Evolutionary conservation across 2,329 filamentous ascomycete species (phyloP), one percentile per base, ranked within the genome.

Genomic region (Alternaria ethzedia): DNA sequence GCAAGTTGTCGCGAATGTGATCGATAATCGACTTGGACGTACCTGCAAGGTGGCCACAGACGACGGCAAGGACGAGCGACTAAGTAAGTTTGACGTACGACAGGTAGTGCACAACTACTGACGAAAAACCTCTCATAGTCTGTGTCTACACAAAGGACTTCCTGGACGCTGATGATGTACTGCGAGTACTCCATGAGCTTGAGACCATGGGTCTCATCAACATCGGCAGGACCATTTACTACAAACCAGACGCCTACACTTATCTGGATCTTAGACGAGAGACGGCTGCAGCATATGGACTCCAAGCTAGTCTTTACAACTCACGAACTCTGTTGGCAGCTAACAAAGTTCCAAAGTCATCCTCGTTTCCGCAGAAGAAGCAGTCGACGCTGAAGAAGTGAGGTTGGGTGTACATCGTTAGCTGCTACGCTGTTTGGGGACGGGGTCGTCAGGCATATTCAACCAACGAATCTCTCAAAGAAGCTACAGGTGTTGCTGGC

Each of bases 141-240:
- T 94, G 91, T 68, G 83, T 96, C 8, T 96, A 96, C 78, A 96
- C 92, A 6, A 82, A 83, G 45, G 88, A 97, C 76, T 96, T 94
- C 74, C 82, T 82, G 26, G 89, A 96, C 74, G 84, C 81, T 55
- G 81, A 84, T 5, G 92, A 96, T 74, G 86, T 96, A 6, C 84
- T 83, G 26, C 85, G 91, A 46, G 91, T 96, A 5, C 81, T 95
- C 43, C 75, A 83, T 61, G 86, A 83, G 67, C 78, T 96, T 65
- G 85, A 86, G 54, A 83, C 88, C 59, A 81, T 94, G 61, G 88
- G 86, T 8, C 80, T 96, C 41, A 83, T 90, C 15, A 70, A 74
- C 7, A 64, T 68, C 23, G 54, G 82, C 5, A 82, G 81, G 49
- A 81, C 83, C 1, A 89, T 96, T 54, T 95, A 92, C 77, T 97